Evolutionary conservation across 768 basidiomycete genomes (phyloP), one percentile per base, ranked within the genome.

Genomic region (Rhizopogon vinicolor): DNA sequence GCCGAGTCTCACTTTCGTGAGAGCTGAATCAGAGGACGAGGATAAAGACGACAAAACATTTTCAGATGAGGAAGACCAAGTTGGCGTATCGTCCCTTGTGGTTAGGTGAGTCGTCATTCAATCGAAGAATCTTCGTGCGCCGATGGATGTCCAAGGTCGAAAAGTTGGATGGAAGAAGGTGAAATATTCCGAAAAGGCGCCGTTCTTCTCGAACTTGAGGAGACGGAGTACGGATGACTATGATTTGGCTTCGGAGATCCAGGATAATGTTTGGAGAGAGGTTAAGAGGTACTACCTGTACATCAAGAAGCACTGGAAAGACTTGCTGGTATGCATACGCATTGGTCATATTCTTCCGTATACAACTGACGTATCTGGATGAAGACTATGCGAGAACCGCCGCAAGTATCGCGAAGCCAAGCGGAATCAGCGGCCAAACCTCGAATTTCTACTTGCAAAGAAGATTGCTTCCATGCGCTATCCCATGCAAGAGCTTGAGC

Each of bases 401-500:
- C 58, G 79, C 82, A n/a, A 87, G 93, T 55, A 92, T 98, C 59
- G 74, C 31, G 93, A 96, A 65, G 86, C 87, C 3, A 93, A 92
- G 66, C 90, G 94, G 33, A 87, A 86, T 66, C 91, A 92, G 64
- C 84, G 90, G 5, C 87, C 87, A 52, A 89, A 90, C 62, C 81
- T 90, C 14, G 86, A 91, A 61, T 78, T 81, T 33, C 82, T 95
- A 7, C 82, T 98, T 31, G 75, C 84, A 51, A 81, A 84, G 65
- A 98, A 98, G 69, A 90, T 98, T 63, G 75, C 75, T 19, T 88
- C 88, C 1, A 88, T 91, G 55, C 78, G 82, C 40, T 93, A 88
- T 69, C 97, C 96, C 1, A 93, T 98, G 87, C 96, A 98, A 68
- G 95, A 97, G 70, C 85, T 99, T 46, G 91, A 96, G 71, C 84